Base-by-base conservation (phyloP, 805 yeast genomes). In the Scheffersomyces ergatensis region DNA sequence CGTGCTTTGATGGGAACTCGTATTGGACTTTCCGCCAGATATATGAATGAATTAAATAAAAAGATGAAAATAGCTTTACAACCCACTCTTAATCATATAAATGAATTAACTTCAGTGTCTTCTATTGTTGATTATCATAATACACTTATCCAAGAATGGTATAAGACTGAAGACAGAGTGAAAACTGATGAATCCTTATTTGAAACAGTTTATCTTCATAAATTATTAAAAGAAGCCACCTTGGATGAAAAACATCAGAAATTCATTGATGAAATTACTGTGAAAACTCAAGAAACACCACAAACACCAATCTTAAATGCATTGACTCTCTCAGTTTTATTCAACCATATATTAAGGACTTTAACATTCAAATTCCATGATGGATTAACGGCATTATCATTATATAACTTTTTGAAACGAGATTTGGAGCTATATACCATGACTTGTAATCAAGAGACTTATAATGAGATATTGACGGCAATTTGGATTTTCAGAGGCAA, bases 401-500 rank as follows among this genome's bases (percentile, higher is more conserved):
- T 69, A 30, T 70, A 66, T 53, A 65, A 70, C 44, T 29, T 49
- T 31, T 50, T 65, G 21, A 67, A 67, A 45, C 54, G 48, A 15
- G 65, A 69, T 44, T 42, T 68, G 26, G 48, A 50, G 12, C 44
- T 65, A 18, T 66, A 65, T 49, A 55, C 69, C 8, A 49, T 62
- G 2, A 49, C 57, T 9, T 66, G 72, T 50, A 65, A 66, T 49
- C 74, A 70, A 48, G 62, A 56, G 15, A 69, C 74, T 2, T 69
- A 64, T 45, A 70, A 70, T 44, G 67, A 68, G 45, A 51, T 70
- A 4, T 45, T 70, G 33, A 56, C 62, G 38, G 49, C 59, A 15
- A 51, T 55, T 36, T 68, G 74, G 74, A 53, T 68, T 1, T 69
- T 50, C 47, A 52, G 51, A 36, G 76, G 76, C 15, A 66, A 65